Base-by-base conservation (phyloP, 1,139 yeast species). In the Diutina rugosa region DNA sequence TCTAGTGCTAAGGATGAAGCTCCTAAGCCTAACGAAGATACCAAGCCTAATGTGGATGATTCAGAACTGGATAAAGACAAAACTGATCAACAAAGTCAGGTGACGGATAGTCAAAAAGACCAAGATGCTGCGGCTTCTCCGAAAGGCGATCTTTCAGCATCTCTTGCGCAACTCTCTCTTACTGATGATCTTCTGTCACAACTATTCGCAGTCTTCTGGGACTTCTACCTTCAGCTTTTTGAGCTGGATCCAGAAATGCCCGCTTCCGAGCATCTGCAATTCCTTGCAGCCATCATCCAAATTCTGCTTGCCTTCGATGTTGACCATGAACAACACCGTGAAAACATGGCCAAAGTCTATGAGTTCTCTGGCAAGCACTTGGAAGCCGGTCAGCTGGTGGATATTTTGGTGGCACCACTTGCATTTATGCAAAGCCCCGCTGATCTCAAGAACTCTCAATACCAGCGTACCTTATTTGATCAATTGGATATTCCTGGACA, bases 251-350 rank as follows among this genome's bases (percentile, higher is more conserved):
- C 89, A 0, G 87, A 85, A 56, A 69, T 90, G 32, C 73, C 90
- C 0, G 66, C 81, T 28, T 82, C 80, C 54, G 95, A 88, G 60
- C 82, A 82, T 58, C 78, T 89, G 6, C 76, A 79, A 0, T 74
- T 90, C 38, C 73, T 90, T 55, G 84, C 83, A 58, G 81, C 87
- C 16, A 77, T 88, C 49, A 77, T 87, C 56, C 80, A 79, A 60
- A 70, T 91, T 51, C 77, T 90, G 0, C 72, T 88, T 56, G 76
- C 80, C 9, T 87, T 85, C 72, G 88, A 87, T 63, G 87, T 90
- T 1, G 73, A 77, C 0, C 79, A n/a, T 21, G 44, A 16, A 3
- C 46, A 10, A 8, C 21, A 82, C 59, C 75, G 76, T 58, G 79
- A 74, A 5, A 83, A 87, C 66, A 72, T 90, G 59, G 85, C 88